Conservation (phyloP, 495 filamentous ascomycete genomes). For the Amorphotheca resinae region DNA sequence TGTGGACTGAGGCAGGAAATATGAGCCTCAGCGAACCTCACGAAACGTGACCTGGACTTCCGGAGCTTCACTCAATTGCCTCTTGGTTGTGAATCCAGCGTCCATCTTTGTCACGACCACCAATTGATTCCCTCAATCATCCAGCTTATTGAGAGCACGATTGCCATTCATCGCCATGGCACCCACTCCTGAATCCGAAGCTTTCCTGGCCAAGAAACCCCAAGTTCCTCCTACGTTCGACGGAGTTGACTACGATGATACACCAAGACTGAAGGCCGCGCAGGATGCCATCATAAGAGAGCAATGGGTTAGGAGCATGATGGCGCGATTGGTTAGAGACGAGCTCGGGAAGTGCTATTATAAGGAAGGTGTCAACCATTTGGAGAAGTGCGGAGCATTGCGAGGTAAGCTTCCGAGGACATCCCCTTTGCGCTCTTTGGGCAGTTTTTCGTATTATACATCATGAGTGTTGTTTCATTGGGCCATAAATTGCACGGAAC, state of each 20-base stretch:
- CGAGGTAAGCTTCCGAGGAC: constrained; percentile 53
- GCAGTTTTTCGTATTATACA: neutral
- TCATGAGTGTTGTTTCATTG: neutral
- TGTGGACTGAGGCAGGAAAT: neutral
- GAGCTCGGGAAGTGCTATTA: constrained; percentile 94
- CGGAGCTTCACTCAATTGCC: neutral
- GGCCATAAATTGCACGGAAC: too few species aligned
- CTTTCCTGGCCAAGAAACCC: constrained; percentile 91
- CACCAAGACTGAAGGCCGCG: constrained; percentile 74
- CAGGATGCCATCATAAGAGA: constrained; percentile 91
- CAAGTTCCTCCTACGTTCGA: constrained; percentile 89
- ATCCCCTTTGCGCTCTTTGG: neutral
- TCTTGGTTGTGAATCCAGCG: neutral
- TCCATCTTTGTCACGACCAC: neutral
- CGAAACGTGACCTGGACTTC: constrained; percentile 9
- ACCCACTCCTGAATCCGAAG: constrained; percentile 85
- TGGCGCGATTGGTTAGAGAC: constrained; percentile 84
- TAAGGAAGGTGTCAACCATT: constrained; percentile 87
- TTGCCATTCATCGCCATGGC: constrained; percentile 23
- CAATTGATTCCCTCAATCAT: neutral
- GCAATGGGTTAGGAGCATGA: constrained; percentile 97
- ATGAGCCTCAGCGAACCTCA: neutral
- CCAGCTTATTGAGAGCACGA: neutral
- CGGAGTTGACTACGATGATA: constrained; percentile 94
- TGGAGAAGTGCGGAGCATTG: constrained; percentile 89